Evolutionary conservation across 2,329 filamentous ascomycete genomes (phyloP), one percentile per base, ranked within the genome.

Genomic region (Fusarium redolens): DNA sequence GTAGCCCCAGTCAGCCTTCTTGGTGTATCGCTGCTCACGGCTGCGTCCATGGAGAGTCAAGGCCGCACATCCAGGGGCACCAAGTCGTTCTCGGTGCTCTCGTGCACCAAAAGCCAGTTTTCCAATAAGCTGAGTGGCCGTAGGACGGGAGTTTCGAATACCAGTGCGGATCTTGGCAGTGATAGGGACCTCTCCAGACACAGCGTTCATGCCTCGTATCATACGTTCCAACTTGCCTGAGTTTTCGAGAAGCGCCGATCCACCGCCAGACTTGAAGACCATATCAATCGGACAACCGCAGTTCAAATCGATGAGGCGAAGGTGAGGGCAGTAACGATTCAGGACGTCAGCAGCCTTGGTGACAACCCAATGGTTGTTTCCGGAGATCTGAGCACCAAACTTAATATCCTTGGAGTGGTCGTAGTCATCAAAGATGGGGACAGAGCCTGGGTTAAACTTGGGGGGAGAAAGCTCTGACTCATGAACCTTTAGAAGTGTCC

Each of bases 221-320:
- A 98, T 98, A 82, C 96, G 96, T 82, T 98, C 95, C 55, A 99
- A 85, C 83, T 98, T 98, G 65, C 91, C 91, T 35, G 90, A 93
- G 60, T 92, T 88, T 78, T 99, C 96, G n/a, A 99, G 90, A 20
- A 99, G 89, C 4, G 94, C 96, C 25, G 96, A 97, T 7, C 96
- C 96, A 44, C 93, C 94, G 56, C 96, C 96, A 50, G 92, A 88
- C 76, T 95, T 91, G 86, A 91, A 98, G 57, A 99, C 92, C 76
- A 98, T 90, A 80, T 99, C 96, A 79, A 99, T 98, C 7, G 96
- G 96, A 79, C 96, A 99, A 48, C 96, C 96, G 78, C 96, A 98
- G 85, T 99, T 99, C 75, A 99, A 86, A 79, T 99, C 96, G 73
- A 99, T 93, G 43, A 97, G 90, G 40, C 96, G 93, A 25, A 99